Evolutionary conservation across 2,329 filamentous ascomycete species (phyloP).

Genomic region (Magnaporthiopsis incrustans): DNA sequence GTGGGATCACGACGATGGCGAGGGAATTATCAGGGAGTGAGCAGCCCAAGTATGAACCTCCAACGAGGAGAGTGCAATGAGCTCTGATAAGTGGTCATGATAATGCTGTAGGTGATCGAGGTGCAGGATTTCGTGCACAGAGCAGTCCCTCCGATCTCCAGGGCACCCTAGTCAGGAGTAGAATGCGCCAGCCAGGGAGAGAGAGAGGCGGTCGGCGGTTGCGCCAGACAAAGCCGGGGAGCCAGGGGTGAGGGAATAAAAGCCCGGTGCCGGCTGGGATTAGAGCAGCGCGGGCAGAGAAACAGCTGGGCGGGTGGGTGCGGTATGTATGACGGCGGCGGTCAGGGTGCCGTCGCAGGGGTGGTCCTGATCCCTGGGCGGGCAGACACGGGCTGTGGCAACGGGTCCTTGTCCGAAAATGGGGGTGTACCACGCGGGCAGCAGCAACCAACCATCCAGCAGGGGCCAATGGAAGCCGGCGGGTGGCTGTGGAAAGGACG

Average conservation of each 20-base stretch:
- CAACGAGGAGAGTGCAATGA: constrained; percentile 33
- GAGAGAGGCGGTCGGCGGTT: background rate
- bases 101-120: constrained; percentile 17
- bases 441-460: background rate
- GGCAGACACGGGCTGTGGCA: background rate
- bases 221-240: background rate
- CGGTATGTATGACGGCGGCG: background rate
- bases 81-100: constrained; percentile 37
- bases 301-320: background rate
- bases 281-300: background rate
- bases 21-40: constrained; percentile 29
- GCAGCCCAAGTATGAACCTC: constrained; percentile 36
- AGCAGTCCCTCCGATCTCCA: background rate
- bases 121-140: background rate
- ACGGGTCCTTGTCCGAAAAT: background rate
- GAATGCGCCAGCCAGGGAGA: background rate
- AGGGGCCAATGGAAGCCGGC: background rate
- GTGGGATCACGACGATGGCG: constrained; percentile 1
- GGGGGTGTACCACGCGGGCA: too few relatives aligned
- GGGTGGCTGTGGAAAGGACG: background rate
- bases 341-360: background rate
- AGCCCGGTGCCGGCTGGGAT: background rate
- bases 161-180: background rate
- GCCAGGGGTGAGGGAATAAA: background rate
- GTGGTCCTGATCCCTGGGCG: background rate